Conservation (phyloP, 441 rosid genomes). For the Populus hybrid region DNA sequence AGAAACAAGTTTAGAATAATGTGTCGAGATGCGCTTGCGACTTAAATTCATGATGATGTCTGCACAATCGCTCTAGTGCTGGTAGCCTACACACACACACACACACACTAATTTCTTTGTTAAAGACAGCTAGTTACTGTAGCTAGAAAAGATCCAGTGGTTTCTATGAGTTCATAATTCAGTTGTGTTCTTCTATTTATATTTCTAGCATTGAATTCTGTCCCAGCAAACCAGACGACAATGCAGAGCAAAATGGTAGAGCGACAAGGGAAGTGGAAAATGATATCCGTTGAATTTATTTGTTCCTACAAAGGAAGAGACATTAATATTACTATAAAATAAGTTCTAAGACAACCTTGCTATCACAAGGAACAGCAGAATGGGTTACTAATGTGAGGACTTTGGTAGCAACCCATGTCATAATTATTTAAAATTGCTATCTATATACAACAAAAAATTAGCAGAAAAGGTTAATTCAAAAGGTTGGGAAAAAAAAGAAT, state of each 20-base stretch:
- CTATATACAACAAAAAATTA: constrained; percentile 41
- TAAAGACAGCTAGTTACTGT: neutral
- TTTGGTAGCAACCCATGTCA: constrained; percentile 27
- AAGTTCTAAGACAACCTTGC: constrained; percentile 9
- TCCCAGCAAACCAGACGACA: neutral
- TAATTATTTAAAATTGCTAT: constrained; percentile 28
- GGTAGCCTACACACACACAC: no score
- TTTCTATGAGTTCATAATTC: neutral
- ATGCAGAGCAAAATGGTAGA: neutral
- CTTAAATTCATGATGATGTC: neutral
- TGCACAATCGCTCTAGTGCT: neutral
- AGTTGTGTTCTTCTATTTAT: neutral
- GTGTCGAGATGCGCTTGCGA: neutral
- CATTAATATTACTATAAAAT: neutral
- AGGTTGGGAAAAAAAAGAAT: constrained; percentile 11
- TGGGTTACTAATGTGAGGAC: constrained; percentile 26
- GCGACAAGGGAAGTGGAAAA: neutral
- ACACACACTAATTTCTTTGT: neutral
- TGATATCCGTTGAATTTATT: constrained; percentile 5
- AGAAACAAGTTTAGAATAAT: neutral
- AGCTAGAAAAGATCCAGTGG: neutral
- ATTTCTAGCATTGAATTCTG: neutral
- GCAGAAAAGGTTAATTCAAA: constrained; percentile 13
- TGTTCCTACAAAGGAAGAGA: constrained; percentile 6
- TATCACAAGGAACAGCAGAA: constrained; percentile 25